Conservation (phyloP, 1,284 basidiomycete genomes). For the Cerioporus squamosus region DNA sequence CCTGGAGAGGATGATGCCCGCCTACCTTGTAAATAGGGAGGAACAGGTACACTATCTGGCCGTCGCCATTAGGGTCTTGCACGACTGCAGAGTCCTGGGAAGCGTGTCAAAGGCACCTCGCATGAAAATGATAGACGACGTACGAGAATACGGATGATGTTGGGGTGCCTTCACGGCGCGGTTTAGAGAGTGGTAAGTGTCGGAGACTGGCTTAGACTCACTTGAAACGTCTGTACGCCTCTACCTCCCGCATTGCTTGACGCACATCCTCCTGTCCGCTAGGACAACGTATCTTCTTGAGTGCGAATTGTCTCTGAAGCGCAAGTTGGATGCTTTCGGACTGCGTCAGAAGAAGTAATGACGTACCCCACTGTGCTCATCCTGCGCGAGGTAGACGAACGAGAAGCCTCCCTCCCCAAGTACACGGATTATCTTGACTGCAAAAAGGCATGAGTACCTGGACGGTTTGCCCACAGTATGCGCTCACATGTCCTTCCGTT, state of each 20-base stretch:
- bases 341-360: not conserved
- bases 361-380: slow-evolving; percentile 78
- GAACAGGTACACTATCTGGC: slow-evolving; percentile 94
- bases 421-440: slow-evolving; percentile 87
- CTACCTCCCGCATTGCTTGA: slow-evolving; percentile 89
- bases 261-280: slow-evolving; percentile 82
- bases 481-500: slow-evolving; percentile 87
- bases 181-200: not conserved
- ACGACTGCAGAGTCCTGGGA: slow-evolving; percentile 90
- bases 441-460: not conserved
- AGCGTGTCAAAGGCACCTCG: not conserved
- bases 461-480: not conserved
- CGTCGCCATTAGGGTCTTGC: slow-evolving; percentile 91
- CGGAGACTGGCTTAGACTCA: slow-evolving; percentile 44
- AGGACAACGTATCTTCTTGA: slow-evolving; percentile 93
- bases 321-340: not conserved
- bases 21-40: slow-evolving; percentile 84
- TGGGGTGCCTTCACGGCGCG: slow-evolving; percentile 66
- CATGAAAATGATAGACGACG: slow-evolving; percentile 15
- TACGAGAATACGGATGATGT: slow-evolving; percentile 87
- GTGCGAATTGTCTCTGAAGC: slow-evolving; percentile 80
- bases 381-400: slow-evolving; percentile 92
- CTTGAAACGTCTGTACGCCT: slow-evolving; percentile 91
- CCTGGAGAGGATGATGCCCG: not conserved
- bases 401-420: slow-evolving; percentile 96